Base-by-base conservation (phyloP, 2,329 filamentous ascomycete species). In the Calonectria crousiana region DNA sequence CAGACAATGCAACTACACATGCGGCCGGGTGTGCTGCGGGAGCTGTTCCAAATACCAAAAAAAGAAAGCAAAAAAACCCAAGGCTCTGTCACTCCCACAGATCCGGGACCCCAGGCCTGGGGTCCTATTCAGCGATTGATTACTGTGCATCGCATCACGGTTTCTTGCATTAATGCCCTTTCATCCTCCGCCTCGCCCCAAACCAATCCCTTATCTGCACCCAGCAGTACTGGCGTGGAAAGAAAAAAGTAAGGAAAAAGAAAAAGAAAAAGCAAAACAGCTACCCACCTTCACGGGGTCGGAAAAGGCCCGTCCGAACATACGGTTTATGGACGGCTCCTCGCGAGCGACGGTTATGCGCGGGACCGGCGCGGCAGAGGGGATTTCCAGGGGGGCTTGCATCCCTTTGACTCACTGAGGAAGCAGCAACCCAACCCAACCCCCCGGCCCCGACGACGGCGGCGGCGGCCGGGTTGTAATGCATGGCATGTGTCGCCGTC, bases 301-400 rank as follows among this genome's bases (percentile, higher is more conserved):
- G 71, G 71, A 69, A 73, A 73, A 73, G 66, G 38, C 71, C 60
- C 66, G 71, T 65, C 67, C 67, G 67, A 69, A 68, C 62, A 66
- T 67, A 44, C 47, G 44, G 64, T 30, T 41, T 38, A 38, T 16
- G 11, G 11, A 16, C 20, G 44, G 23, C 51, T 41, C 36, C 5
- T 49, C 36, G 49, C 49, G 32, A 56, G 67, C 56, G 51, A 26
- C 18, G 44, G 44, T 28, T n/a, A 53, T 60, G 64, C 64, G 70
- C 68, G 70, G 70, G 60, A 72, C 70, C 65, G 65, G 53, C 64
- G 32, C 51, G 58, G 36, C 34, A 47, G 49, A 62, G 53, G 32
- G 26, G 60, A 23, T 52, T 36, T 69, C 67, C 38, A 58, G 41
- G 49, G 67, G 60, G 20, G 26, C 52, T 52, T 69, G 49, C 49